phyloP scores from a whole-genome alignment of 805 yeast species.

The Teunomyces lycoperdinae region DNA sequence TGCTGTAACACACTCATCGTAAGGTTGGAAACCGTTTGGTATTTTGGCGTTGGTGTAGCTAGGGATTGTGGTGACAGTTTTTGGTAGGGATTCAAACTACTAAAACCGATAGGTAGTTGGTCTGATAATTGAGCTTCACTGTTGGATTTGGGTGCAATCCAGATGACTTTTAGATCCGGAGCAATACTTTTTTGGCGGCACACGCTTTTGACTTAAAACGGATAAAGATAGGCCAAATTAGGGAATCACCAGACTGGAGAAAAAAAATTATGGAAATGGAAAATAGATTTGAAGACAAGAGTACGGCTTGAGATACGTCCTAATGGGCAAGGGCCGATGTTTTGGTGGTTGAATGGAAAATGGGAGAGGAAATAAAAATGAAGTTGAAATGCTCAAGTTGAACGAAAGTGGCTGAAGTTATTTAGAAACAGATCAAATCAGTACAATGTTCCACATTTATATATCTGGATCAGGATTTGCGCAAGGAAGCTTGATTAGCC shows the following conservation, averaged over 20 bases:
- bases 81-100: too few species aligned
- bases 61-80: background rate
- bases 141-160: background rate
- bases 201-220: background rate
- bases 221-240: background rate
- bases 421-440: background rate
- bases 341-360: too few species aligned
- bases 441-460: background rate
- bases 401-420: background rate
- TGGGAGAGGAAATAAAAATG: background rate
- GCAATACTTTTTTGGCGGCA: background rate
- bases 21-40: background rate
- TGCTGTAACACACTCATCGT: conserved; percentile 29
- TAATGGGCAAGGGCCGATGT: background rate
- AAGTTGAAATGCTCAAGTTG: background rate
- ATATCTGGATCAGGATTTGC: conserved; percentile 3
- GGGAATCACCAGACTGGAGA: background rate
- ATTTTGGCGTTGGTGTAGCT: background rate
- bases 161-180: background rate
- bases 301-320: background rate
- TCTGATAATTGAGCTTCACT: background rate
- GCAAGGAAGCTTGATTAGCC: background rate
- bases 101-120: too few species aligned
- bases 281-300: background rate
- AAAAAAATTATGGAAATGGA: background rate